phyloP scores from a whole-genome alignment of 2,329 filamentous ascomycete species.

The Colletotrichum euphorbiae region DNA sequence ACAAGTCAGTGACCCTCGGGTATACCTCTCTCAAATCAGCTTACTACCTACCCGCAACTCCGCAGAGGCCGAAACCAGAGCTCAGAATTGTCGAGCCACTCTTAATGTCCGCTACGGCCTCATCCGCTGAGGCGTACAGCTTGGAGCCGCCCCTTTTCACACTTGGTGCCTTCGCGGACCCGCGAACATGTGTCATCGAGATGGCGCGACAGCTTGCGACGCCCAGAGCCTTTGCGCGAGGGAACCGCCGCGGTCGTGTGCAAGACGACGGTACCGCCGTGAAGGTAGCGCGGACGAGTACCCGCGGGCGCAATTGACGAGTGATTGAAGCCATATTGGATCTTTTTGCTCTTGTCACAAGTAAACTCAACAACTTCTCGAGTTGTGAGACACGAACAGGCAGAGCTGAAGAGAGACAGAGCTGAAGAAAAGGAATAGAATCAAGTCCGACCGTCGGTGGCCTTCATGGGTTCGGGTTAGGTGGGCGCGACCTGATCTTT shows the following conservation, averaged over 20 bases:
- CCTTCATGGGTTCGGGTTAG: constrained; percentile 30
- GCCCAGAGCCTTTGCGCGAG: constrained; percentile 22
- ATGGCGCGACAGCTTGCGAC: constrained; percentile 30
- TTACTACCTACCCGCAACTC: constrained; percentile 69
- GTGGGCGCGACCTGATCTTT: constrained; percentile 38
- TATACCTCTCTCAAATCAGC: not conserved
- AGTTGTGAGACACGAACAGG: not conserved
- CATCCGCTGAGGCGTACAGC: constrained; percentile 68
- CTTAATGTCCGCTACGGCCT: constrained; percentile 76
- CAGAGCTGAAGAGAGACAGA: not conserved
- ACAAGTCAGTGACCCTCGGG: not conserved
- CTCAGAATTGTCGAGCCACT: constrained; percentile 79
- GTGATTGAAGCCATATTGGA: constrained; percentile 24
- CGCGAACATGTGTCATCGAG: constrained; percentile 3
- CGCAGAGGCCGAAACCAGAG: constrained; percentile 85
- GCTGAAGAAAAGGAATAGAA: not conserved
- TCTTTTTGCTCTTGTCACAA: not conserved
- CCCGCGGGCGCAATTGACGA: constrained; percentile 35
- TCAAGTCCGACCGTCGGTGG: constrained; percentile 24
- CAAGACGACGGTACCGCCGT: constrained; percentile 17
- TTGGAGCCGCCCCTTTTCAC: constrained; percentile 56
- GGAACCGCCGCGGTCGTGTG: constrained; percentile 33
- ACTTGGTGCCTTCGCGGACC: constrained; percentile 32
- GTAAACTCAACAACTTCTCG: not conserved
- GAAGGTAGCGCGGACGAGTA: constrained; percentile 27